These are phyloP conservation scores for Iberis amara DNA, from an alignment of 441 rosid genomes.

Conservation along the genomic window DNA sequence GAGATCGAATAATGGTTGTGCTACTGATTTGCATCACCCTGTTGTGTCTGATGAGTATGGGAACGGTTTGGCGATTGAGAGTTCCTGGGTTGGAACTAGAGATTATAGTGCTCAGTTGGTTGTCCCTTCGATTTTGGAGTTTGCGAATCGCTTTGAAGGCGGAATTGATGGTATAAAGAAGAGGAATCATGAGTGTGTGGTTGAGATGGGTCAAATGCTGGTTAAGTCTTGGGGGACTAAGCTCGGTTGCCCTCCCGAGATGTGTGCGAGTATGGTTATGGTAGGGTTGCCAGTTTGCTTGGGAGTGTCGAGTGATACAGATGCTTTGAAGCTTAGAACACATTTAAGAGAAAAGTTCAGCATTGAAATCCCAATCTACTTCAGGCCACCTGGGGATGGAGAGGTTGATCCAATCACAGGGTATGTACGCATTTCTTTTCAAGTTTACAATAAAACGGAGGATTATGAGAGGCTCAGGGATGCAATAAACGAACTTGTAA, in stretches of 20 bases:
- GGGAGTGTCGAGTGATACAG: slow-evolving; percentile 49
- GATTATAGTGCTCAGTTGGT: slow-evolving; percentile 89
- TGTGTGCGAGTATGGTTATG: slow-evolving; percentile 87
- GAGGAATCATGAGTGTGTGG: slow-evolving; percentile 64
- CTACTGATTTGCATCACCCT: slow-evolving; percentile 68
- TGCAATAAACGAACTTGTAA: slow-evolving; percentile 45
- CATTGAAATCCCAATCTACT: slow-evolving; percentile 70
- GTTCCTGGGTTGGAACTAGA: slow-evolving; percentile 90
- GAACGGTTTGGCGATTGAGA: slow-evolving; percentile 74
- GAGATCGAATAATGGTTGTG: slow-evolving; percentile 25
- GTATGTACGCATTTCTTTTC: slow-evolving; percentile 76
- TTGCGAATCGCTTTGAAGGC: slow-evolving; percentile 62
- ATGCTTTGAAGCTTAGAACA: slow-evolving; percentile 49
- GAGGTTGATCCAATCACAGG: slow-evolving; percentile 50
- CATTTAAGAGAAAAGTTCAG: slow-evolving; percentile 60
- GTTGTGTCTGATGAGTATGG: slow-evolving; percentile 92
- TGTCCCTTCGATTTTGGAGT: slow-evolving; percentile 67
- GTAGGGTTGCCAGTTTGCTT: slow-evolving; percentile 72
- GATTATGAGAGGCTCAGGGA: slow-evolving; percentile 73
- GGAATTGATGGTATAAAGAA: slow-evolving; percentile 80
- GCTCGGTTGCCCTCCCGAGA: slow-evolving; percentile 74
- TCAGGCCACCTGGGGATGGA: slow-evolving; percentile 44
- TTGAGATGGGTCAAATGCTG: slow-evolving; percentile 81
- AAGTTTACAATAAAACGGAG: slow-evolving; percentile 69
- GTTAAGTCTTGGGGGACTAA: slow-evolving; percentile 80